Conservation (phyloP, 2,329 filamentous ascomycete genomes). For the Venturia pyrina region DNA sequence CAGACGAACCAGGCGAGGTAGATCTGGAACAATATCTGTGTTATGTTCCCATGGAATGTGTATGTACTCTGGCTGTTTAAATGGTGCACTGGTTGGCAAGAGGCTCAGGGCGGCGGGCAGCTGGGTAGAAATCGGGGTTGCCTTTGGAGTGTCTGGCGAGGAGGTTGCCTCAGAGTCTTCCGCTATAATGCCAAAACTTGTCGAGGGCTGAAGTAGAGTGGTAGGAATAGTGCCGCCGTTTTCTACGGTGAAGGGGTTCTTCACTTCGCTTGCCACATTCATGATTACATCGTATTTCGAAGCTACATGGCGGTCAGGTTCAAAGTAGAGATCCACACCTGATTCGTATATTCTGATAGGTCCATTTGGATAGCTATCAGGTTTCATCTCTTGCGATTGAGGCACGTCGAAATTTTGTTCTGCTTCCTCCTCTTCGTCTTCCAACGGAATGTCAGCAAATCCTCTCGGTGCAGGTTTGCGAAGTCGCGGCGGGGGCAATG, state of each 20-base stretch:
- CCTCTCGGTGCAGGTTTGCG: constrained; percentile 25
- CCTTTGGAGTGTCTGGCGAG: constrained; percentile 43
- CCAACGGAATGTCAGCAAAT: constrained; percentile 52
- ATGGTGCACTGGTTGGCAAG: constrained; percentile 18
- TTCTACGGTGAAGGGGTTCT: constrained; percentile 54
- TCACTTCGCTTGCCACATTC: constrained; percentile 74
- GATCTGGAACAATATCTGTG: constrained; percentile 70
- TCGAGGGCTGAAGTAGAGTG: not conserved
- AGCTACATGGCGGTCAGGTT: constrained; percentile 69
- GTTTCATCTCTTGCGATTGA: constrained; percentile 57
- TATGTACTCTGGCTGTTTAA: constrained; percentile 63
- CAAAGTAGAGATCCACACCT: constrained; percentile 67
- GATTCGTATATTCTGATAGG: constrained; percentile 75
- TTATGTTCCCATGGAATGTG: constrained; percentile 86
- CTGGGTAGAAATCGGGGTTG: constrained; percentile 35
- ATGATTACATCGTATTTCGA: constrained; percentile 71
- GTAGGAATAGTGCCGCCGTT: constrained; percentile 21
- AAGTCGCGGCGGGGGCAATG: constrained; percentile 33
- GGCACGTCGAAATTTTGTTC: constrained; percentile 44
- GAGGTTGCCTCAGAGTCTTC: constrained; percentile 16
- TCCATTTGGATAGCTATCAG: constrained; percentile 71
- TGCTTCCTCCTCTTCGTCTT: constrained; percentile 58
- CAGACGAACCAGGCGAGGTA: constrained; percentile 63
- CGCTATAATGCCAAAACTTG: constrained; percentile 5
- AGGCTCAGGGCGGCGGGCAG: constrained; percentile 15